Evolutionary conservation across 805 yeast species (phyloP).

Genomic region (Candida sakaeoensis): DNA sequence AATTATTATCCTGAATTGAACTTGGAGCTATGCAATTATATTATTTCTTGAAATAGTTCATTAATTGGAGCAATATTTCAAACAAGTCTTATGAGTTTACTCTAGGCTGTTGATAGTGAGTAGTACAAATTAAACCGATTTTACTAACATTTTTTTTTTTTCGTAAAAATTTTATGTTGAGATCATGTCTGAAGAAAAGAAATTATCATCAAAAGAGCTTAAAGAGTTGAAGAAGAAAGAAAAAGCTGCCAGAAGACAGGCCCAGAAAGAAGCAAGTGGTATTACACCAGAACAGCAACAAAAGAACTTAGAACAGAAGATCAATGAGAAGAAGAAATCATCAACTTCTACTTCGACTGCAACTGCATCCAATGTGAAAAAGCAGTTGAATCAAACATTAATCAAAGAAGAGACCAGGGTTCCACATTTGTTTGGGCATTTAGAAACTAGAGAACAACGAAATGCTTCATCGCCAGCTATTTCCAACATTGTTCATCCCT

Average conservation of each 20-base stretch:
- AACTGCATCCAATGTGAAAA: conserved; percentile 46
- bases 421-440: conserved; percentile 71
- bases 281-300: conserved; percentile 46
- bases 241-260: conserved; percentile 90
- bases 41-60: no score
- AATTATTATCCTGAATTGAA: no score
- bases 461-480: conserved; percentile 53
- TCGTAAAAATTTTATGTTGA: neutral
- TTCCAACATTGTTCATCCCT: conserved; percentile 79
- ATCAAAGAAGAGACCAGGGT: conserved; percentile 37
- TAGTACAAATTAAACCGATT: neutral
- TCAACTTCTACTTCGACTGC: conserved; percentile 41
- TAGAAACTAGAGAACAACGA: conserved; percentile 77
- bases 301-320: conserved; percentile 39
- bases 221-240: conserved; percentile 86
- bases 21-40: no score
- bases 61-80: no score
- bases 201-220: conserved; percentile 70
- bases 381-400: conserved; percentile 50
- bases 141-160: neutral
- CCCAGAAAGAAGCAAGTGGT: conserved; percentile 70
- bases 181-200: conserved; percentile 7
- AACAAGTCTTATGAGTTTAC: no score
- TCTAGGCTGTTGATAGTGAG: neutral
- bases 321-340: conserved; percentile 36